A percentile compares a stretch with the other conserved stretches of the same genome.
Evolutionary conservation across 2,329 filamentous ascomycete species (phyloP).

Genomic region (Colletotrichum coccodes): DNA sequence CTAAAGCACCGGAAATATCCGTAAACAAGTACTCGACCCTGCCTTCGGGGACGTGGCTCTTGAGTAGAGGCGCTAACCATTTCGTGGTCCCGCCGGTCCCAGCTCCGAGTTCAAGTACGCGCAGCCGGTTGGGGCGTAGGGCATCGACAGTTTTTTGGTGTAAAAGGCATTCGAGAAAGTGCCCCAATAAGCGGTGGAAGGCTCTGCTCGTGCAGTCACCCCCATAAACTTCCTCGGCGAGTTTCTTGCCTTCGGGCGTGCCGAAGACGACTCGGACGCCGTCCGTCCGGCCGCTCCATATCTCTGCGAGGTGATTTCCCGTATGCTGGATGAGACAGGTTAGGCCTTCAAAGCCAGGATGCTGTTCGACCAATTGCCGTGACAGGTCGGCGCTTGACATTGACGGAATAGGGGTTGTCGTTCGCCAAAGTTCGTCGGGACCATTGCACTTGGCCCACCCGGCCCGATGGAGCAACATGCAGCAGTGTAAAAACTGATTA

Average conservation of each 20-base stretch:
- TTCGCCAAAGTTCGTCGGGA: too few species aligned
- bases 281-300: neutral
- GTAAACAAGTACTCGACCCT: neutral
- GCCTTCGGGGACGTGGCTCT: neutral
- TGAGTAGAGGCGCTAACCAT: slow-evolving; percentile 38
- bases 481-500: neutral
- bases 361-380: too few species aligned
- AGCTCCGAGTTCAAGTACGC: slow-evolving; percentile 10
- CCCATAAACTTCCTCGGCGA: neutral
- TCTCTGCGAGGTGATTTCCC: neutral
- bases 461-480: neutral
- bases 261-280: slow-evolving; percentile 5
- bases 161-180: neutral
- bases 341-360: too few species aligned
- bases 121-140: neutral
- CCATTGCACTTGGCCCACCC: too few species aligned
- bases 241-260: neutral
- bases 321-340: too few species aligned
- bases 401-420: too few species aligned
- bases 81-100: slow-evolving; percentile 18
- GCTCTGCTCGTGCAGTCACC: slow-evolving; percentile 1
- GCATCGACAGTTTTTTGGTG: neutral
- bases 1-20: neutral
- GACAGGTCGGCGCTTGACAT: too few species aligned
- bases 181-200: neutral